Evolutionary conservation across 768 basidiomycete species (phyloP), one percentile per base, ranked within the genome.

Genomic region (Amanita rimosa): DNA sequence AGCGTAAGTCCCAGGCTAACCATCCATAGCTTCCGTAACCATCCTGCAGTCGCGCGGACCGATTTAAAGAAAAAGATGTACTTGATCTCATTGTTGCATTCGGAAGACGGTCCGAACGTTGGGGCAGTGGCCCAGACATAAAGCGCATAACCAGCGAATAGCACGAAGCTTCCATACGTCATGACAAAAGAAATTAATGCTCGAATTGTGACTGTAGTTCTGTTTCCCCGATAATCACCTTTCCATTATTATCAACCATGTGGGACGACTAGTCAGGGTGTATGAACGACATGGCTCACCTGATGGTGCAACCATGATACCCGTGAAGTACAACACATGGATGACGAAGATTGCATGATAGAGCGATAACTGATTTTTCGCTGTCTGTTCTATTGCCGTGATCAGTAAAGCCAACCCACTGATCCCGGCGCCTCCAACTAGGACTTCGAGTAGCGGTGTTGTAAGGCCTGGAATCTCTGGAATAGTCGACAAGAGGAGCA

Each of bases 291-390:
- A 16, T 26, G n/a, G 22, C 51, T 13, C 16, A 50, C 54, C 54
- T 14, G 43, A 40, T 14, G 54, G 54, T 11, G 43, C 42, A 3
- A 52, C 40, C 5, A 39, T 44, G 16, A 54, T 42, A 6, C 54
- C 54, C 11, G 52, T 39, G 44, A 54, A 54, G 40, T 46, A 52
- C 13, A 54, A 35, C 37, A 52, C 47, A 37, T 54, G 54, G 36
- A 54, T 45, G 24, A 54, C 50, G 40, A 54, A 54, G 14, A 54
- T 54, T 3, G 54, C 51, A 44, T 54, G 54, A 19, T 54, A 54
- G 10, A 54, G 48, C 43, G 54, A 49, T 14, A 54, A 44, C 14
- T 50, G 22, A 6, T 50, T 26, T 38, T 54, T 17, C 13, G 39
- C 44, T 26, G 54, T 54, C 35, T 49, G 44, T n/a, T 50, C 40